phyloP scores from a whole-genome alignment of 331 rosid genomes.

The Ulmus americana region DNA sequence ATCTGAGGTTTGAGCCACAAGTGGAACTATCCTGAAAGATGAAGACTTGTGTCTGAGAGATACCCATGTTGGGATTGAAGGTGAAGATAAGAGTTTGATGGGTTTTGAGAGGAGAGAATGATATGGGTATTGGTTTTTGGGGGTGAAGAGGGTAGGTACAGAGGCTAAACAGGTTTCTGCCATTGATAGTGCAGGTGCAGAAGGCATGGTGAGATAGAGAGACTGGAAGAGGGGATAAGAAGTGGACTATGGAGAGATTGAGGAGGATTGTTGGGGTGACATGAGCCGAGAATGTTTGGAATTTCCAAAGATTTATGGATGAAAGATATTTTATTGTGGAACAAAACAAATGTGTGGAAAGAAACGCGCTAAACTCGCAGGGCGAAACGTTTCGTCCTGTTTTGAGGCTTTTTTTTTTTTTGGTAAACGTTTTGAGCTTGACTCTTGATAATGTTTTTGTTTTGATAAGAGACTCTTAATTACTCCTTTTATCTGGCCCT shows the following conservation, averaged over 20 bases:
- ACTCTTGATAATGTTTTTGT: no score
- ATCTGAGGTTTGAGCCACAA: slow-evolving; percentile 35
- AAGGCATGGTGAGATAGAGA: slow-evolving; percentile 22
- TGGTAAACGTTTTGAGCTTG: no score
- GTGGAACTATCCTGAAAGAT: slow-evolving; percentile 17
- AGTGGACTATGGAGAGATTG: slow-evolving; percentile 12
- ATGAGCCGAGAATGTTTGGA: slow-evolving; percentile 12
- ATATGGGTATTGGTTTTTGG: slow-evolving; percentile 26
- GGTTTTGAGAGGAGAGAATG: slow-evolving; percentile 26
- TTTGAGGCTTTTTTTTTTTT: neutral
- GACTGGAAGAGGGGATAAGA: slow-evolving; percentile 27
- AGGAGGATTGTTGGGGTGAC: slow-evolving; percentile 11
- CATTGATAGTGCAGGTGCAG: slow-evolving; percentile 29
- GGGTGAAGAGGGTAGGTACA: slow-evolving; percentile 17
- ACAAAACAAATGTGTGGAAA: no score
- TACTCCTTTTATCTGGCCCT: no score
- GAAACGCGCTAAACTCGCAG: neutral
- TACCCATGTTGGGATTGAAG: slow-evolving; percentile 22
- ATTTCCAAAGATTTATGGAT: slow-evolving; percentile 14
- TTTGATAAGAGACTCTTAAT: no score
- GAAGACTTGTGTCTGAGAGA: slow-evolving; percentile 25
- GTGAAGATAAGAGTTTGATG: slow-evolving; percentile 16
- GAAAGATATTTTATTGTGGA: neutral
- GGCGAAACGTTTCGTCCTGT: neutral
- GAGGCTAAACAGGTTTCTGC: slow-evolving; percentile 30